Base-by-base conservation (phyloP, 2,329 filamentous ascomycete genomes). In the Colletotrichum ledebouriae region DNA sequence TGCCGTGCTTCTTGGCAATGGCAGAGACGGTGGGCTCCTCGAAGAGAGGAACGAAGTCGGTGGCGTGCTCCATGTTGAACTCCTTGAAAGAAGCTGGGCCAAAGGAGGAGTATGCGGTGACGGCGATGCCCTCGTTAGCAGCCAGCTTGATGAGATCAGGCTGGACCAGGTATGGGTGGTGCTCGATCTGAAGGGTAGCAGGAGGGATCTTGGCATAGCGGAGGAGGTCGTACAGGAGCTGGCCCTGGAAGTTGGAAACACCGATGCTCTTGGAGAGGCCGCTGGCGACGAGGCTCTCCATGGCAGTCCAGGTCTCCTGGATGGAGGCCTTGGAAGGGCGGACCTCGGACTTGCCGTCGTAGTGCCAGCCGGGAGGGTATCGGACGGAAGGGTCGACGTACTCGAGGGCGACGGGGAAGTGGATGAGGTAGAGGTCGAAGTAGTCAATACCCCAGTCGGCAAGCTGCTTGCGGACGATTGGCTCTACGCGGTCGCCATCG, bases 131-230 rank as follows among this genome's bases (percentile, higher is more conserved):
- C 81, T 94, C 86, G 61, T 83, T 81, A 83, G 91, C 85, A 74
- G 90, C 91, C 59, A 93, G 88, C 74, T 88, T 83, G 74, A 96
- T 78, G 59, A 97, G 87, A 61, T 89, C 86, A 68, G 84, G 80
- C 85, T 97, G 93, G 70, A 92, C 90, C 67, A 95, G 88, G 86
- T 94, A 96, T 29, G 93, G 93, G 86, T 97, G 94, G 83, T 95
- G 92, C 85, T 97, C 93, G 79, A 97, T 90, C 85, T 97, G 94
- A 69, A 96, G 89, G 46, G 91, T 90, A 44, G 92, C 91, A 9
- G 93, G 92, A 50, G 85, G 85, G 80, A 94, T 87, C 74, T 87
- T 88, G 71, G 92, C 92, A 80, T 94, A 93, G 75, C 91, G 89
- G 76, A 95, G 86, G 73, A 94, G 83, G 80, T 96, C 93, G 79